Conservation (phyloP, 2,329 filamentous ascomycete genomes). For the Magnaporthales sp. region DNA sequence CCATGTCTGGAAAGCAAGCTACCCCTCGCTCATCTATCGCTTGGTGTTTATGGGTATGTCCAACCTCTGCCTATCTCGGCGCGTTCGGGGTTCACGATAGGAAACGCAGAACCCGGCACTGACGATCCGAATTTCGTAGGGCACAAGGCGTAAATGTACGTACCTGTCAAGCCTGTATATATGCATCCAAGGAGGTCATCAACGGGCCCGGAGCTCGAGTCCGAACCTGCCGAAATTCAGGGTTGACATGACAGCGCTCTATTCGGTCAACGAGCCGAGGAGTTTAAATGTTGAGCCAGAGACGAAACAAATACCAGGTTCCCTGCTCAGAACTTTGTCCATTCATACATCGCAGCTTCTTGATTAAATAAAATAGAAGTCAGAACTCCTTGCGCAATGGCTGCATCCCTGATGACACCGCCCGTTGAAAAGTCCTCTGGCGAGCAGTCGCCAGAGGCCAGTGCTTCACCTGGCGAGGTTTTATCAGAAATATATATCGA, state of each 20-base stretch:
- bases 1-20: neutral
- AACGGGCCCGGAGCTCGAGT: neutral
- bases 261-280: neutral
- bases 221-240: neutral
- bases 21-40: neutral
- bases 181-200: neutral
- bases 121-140: neutral
- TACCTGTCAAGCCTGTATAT: neutral
- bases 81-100: neutral
- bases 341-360: too few relatives aligned
- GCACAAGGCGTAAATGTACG: too few relatives aligned
- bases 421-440: neutral
- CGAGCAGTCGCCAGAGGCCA: neutral
- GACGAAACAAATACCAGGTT: neutral
- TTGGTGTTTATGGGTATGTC: neutral
- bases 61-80: neutral
- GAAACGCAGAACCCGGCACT: neutral
- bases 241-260: neutral
- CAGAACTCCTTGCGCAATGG: neutral
- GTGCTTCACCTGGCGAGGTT: neutral
- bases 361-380: neutral
- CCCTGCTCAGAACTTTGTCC: neutral
- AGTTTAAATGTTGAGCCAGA: neutral
- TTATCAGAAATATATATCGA: constrained; percentile 7
- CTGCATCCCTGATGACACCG: neutral